Base-by-base conservation (phyloP, 192 early-diverging fungal species). In the Chytriomyces hyalinus region DNA sequence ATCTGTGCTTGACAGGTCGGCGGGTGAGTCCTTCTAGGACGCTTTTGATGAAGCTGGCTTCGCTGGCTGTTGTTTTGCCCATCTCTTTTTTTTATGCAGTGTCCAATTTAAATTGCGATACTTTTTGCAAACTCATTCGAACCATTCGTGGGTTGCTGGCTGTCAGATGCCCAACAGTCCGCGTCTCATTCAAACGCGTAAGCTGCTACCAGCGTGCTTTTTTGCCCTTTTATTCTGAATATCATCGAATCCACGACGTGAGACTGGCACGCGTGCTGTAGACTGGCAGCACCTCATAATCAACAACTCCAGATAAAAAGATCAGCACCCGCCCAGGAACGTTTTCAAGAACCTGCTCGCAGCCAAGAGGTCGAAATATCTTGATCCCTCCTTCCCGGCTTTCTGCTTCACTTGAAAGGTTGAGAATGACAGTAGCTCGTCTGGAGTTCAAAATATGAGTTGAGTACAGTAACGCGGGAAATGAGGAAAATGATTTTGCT, bases 281-380 rank as follows among this genome's bases (percentile, higher is more conserved):
- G n/a, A 76, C 65, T 2, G 74, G 74, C 22, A 73, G 59, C 11
- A 79, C 70, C 65, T 79, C 78, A 49, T 91, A 85, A 44, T 91
- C 90, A 50, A 87, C 82, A 17, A 89, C 90, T 11, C 90, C 90
- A 63, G 86, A 83, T 61, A 89, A 61, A 67, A 87, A 87, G 4
- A 87, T 61, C 4, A 89, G 77, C 46, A 88, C 78, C 1, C 87
- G 71, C 9, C 83, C 85, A 6, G 82, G 83, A 60, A 81, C 62
- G 7, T 84, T 77, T 3, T 82, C 84, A 17, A 86, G 76, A 6
- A 76, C 80, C 24, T 81, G 71, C 36, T 83, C 80, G 20, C 79
- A 76, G 7, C 76, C 81, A 4, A 77, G 53, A 68, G 84, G 85
- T 60, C 84, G 83, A 76, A 84, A 86, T n/a, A 91, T 68, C 59